These are phyloP conservation scores for Silene conica DNA, from an alignment of 148 eudicot genomes.

Conservation along the genomic window DNA sequence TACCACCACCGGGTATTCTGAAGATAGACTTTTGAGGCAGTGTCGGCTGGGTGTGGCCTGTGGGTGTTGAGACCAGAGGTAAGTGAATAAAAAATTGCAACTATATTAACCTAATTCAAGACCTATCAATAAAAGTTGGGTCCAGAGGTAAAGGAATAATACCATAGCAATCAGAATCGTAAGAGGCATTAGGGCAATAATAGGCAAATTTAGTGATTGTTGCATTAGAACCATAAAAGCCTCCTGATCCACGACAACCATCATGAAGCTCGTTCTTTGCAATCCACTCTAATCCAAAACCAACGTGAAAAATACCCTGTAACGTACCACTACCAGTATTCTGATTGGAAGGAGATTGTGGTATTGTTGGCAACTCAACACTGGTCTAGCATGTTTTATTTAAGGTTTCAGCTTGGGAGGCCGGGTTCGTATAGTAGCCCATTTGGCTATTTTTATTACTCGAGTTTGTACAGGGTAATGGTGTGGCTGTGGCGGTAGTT, in stretches of 20 bases:
- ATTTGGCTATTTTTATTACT: background rate
- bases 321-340: background rate
- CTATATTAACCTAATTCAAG: no score
- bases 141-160: background rate
- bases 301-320: conserved; percentile 15
- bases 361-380: background rate
- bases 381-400: background rate
- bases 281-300: conserved; percentile 41
- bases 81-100: no score
- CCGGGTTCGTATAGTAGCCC: background rate
- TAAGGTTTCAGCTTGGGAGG: background rate
- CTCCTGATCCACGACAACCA: conserved; percentile 34
- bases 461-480: conserved; percentile 3
- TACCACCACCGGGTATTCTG: no score
- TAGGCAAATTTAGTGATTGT: conserved; percentile 35
- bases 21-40: no score
- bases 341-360: background rate
- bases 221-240: conserved; percentile 39
- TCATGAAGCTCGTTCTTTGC: conserved; percentile 28
- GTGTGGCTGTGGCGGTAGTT: background rate
- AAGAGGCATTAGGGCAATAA: conserved; percentile 29
- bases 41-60: no score
- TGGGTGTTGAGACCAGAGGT: no score
- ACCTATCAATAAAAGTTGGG: background rate
- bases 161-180: background rate